These are phyloP conservation scores for Entomortierella parvispora DNA, from an alignment of 192 early-diverging fungal genomes.

Conservation along the genomic window DNA sequence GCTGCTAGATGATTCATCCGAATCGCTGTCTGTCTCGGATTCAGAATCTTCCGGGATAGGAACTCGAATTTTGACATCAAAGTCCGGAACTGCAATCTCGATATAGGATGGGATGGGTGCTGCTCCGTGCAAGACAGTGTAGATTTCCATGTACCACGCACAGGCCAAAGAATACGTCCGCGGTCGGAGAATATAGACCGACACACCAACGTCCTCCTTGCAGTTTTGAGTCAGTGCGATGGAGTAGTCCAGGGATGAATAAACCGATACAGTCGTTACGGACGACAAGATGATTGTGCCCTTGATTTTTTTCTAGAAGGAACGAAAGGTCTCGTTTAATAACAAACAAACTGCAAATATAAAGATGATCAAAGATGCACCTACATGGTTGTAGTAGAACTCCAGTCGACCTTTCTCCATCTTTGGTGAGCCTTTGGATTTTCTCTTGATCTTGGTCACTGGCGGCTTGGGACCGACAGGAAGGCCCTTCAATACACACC, in stretches of 20 bases:
- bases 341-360: not conserved
- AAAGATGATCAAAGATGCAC: not conserved
- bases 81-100: conserved; percentile 51
- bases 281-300: conserved; percentile 26
- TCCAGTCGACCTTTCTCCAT: conserved; percentile 43
- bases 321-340: not conserved
- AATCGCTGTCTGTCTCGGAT: conserved; percentile 15
- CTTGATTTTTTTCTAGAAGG: conserved; percentile 35
- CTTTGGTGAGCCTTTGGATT: not conserved
- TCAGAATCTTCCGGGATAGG: conserved; percentile 42
- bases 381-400: conserved; percentile 51
- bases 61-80: conserved; percentile 52
- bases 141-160: conserved; percentile 51
- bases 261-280: conserved; percentile 15
- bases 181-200: conserved; percentile 38
- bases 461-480: not conserved
- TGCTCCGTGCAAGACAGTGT: conserved; percentile 20
- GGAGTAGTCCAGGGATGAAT: conserved; percentile 50
- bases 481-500: conserved; percentile 46
- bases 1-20: not conserved
- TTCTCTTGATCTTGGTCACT: conserved; percentile 24
- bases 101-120: conserved; percentile 34
- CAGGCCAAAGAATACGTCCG: conserved; percentile 31
- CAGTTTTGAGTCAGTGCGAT: conserved; percentile 33
- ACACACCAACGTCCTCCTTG: conserved; percentile 21